These are phyloP conservation scores for Boletales sp. DNA, from an alignment of 768 basidiomycete species.

Conservation along the genomic window DNA sequence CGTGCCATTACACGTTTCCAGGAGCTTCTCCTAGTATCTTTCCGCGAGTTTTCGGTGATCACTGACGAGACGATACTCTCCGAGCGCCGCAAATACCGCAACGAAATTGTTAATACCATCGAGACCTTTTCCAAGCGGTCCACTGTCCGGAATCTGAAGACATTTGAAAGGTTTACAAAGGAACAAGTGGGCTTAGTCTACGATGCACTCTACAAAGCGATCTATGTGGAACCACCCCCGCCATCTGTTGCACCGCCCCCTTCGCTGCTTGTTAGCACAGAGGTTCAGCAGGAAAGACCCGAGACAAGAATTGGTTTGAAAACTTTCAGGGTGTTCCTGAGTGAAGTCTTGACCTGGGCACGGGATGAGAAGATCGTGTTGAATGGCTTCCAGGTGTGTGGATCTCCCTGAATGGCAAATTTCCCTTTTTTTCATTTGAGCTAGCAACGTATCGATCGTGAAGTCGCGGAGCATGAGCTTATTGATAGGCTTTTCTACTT, in stretches of 20 bases:
- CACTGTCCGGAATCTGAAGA: slow-evolving; percentile 81
- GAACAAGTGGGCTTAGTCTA: slow-evolving; percentile 89
- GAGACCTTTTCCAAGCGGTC: slow-evolving; percentile 93
- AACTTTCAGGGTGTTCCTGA: slow-evolving; percentile 88
- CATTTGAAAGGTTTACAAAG: slow-evolving; percentile 76
- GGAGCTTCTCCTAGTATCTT: slow-evolving; percentile 92
- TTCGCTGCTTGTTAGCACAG: slow-evolving; percentile 52
- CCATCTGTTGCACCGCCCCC: slow-evolving; percentile 46
- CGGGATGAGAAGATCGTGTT: slow-evolving; percentile 87
- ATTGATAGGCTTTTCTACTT: slow-evolving; percentile 92
- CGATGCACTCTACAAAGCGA: slow-evolving; percentile 83
- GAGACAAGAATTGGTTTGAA: slow-evolving; percentile 85
- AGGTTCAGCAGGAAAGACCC: slow-evolving; percentile 65
- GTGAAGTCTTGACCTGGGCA: slow-evolving; percentile 94
- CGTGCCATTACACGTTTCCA: slow-evolving; percentile 97
- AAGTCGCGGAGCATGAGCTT: slow-evolving; percentile 93
- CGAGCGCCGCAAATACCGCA: slow-evolving; percentile 82
- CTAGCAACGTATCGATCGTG: slow-evolving; percentile 82
- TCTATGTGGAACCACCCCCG: slow-evolving; percentile 73
- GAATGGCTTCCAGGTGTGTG: slow-evolving; percentile 82
- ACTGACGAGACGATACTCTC: slow-evolving; percentile 89
- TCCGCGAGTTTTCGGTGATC: slow-evolving; percentile 95
- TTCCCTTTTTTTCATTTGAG: slow-evolving; percentile 2
- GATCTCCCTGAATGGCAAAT: neutral
- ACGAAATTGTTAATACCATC: slow-evolving; percentile 88